Evolutionary conservation across 768 basidiomycete genomes (phyloP), one percentile per base, ranked within the genome.

Genomic region (Trametes sanguinea): DNA sequence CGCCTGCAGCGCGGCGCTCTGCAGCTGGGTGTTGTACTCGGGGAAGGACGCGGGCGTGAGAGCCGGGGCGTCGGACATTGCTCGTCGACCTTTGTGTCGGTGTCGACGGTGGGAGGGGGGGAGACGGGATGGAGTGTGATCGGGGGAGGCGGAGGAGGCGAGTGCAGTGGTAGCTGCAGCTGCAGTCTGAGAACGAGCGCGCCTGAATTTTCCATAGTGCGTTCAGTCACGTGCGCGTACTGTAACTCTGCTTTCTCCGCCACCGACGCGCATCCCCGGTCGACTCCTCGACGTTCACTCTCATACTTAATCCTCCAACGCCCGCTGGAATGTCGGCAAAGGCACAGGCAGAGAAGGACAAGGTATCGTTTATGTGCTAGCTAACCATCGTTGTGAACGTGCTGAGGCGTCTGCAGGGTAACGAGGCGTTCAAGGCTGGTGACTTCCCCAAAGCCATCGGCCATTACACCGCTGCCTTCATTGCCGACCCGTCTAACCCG

Each of bases 381-480:
- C 22, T 22, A 22, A 22, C 22, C 22, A 22, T 22, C 22, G 22
- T 22, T 22, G 22, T 22, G 22, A 22, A 22, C 22, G 22, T 22
- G 22, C 22, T 22, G 22, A 22, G 22, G 1, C 22, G 1, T 22
- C 22, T 22, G 16, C 54, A 96, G 95, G 95, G 95, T 58, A 96
- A 98, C 66, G 76, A 80, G 4, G 86, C 93, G 0, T 97, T 95
- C 82, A 93, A 93, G 72, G 76, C 81, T 2, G 90, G 85, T 2
- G 85, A 95, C 71, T 95, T 84, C 73, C 83, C 86, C 1, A 78
- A 80, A 32, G 92, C 94, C 0, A 82, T 98, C 53, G 94, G 93
- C 0, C 88, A 93, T 71, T 98, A 97, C 75, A 89, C 91, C 35
- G 76, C 84, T 1, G 95, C 95, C 3, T 85, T 90, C 47, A 73